phyloP scores from a whole-genome alignment of 306 rosid species.

The Quercus wislizeni region DNA sequence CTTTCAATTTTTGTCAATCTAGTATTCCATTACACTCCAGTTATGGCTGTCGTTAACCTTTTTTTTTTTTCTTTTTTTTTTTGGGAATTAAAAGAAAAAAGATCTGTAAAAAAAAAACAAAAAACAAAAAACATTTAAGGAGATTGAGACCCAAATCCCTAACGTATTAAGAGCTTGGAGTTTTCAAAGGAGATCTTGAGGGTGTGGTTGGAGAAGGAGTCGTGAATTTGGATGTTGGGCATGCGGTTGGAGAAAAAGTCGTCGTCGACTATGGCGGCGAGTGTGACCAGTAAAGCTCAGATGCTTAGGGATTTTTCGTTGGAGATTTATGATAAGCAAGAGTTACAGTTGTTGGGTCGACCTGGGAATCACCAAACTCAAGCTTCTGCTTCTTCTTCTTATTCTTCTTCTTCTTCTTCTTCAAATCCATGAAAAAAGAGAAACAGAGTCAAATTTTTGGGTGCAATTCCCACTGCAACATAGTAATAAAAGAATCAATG shows the following conservation, averaged over 20 bases:
- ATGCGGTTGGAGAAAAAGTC: conserved; percentile 17
- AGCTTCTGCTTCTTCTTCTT: background rate
- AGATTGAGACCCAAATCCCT: too few relatives aligned
- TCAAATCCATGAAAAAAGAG: conserved; percentile 12
- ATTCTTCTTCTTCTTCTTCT: background rate
- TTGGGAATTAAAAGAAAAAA: too few relatives aligned
- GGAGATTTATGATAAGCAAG: conserved; percentile 45
- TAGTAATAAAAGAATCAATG: background rate
- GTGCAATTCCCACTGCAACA: background rate
- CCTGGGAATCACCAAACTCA: conserved; percentile 18
- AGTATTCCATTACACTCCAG: too few relatives aligned
- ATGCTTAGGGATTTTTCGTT: conserved; percentile 42
- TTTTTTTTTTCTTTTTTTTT: too few relatives aligned
- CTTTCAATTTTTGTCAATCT: too few relatives aligned
- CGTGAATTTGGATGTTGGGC: too few relatives aligned
- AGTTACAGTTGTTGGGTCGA: conserved; percentile 39
- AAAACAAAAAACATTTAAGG: too few relatives aligned
- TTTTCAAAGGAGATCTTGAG: too few relatives aligned
- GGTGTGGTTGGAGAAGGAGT: too few relatives aligned
- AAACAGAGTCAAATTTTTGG: background rate
- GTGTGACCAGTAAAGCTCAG: conserved; percentile 46
- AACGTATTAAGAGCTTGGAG: too few relatives aligned
- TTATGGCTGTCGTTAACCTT: too few relatives aligned
- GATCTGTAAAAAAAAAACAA: too few relatives aligned
- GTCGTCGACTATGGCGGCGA: conserved; percentile 55